Evolutionary conservation across 2,329 filamentous ascomycete genomes (phyloP).

Genomic region (Alternaria longipes): DNA sequence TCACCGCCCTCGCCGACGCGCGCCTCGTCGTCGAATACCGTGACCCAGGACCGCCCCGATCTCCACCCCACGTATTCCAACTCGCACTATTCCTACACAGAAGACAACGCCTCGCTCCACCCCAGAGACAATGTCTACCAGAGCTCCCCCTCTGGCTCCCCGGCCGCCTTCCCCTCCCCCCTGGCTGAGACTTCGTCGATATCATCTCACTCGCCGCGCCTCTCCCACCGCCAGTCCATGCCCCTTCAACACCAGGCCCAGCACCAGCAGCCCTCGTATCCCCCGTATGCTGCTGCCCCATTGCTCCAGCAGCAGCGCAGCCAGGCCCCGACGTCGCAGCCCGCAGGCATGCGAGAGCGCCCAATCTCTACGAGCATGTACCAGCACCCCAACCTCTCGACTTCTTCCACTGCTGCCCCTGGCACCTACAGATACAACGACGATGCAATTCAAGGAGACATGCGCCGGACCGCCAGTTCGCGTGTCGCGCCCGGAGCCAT

Average conservation of each 20-base stretch:
- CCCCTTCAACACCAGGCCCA: slow-evolving; percentile 54
- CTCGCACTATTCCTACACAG: slow-evolving; percentile 3
- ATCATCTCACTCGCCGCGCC: slow-evolving; percentile 44
- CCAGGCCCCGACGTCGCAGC: slow-evolving; percentile 37
- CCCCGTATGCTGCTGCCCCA: slow-evolving; percentile 39
- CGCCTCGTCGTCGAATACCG: slow-evolving; percentile 48
- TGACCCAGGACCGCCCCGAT: slow-evolving; percentile 45
- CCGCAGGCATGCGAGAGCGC: slow-evolving; percentile 41
- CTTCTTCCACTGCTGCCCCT: slow-evolving; percentile 53
- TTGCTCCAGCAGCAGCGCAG: slow-evolving; percentile 41
- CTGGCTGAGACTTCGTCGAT: slow-evolving; percentile 37
- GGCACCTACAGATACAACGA: slow-evolving; percentile 60
- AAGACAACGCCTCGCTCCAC: slow-evolving; percentile 49
- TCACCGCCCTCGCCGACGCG: slow-evolving; percentile 34
- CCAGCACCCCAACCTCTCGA: slow-evolving; percentile 58
- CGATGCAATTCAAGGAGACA: slow-evolving; percentile 48
- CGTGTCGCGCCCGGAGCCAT: slow-evolving; percentile 68
- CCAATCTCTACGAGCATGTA: slow-evolving; percentile 59
- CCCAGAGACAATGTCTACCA: slow-evolving; percentile 55
- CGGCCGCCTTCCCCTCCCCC: slow-evolving; percentile 37
- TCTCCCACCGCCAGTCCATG: slow-evolving; percentile 56
- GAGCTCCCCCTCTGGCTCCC: slow-evolving; percentile 36
- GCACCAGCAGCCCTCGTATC: slow-evolving; percentile 45
- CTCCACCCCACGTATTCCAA: slow-evolving; percentile 30
- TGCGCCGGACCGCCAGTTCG: slow-evolving; percentile 68